A percentile compares a stretch with the other conserved stretches of the same genome.
phyloP scores from a whole-genome alignment of 352 stramenopile genomes.

The Globisporangium okanoganense region DNA sequence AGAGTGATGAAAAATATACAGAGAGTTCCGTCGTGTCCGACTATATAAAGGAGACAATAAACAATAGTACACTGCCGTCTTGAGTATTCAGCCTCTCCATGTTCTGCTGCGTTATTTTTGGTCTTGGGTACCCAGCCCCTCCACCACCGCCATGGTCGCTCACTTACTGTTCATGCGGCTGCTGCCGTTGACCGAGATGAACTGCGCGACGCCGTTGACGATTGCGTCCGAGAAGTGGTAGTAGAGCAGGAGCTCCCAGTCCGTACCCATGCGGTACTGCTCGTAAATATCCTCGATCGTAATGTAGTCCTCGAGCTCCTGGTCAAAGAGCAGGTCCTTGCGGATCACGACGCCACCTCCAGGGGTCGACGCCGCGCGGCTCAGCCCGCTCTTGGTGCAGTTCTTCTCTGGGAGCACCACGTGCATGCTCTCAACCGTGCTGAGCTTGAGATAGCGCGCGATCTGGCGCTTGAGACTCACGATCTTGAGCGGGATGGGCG shows the following conservation, averaged over 20 bases:
- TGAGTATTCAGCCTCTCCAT: neutral
- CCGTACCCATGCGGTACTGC: conserved; percentile 66
- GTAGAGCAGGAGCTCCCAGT: conserved; percentile 65
- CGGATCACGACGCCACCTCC: conserved; percentile 27
- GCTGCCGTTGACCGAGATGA: conserved; percentile 28
- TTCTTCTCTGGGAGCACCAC: conserved; percentile 61
- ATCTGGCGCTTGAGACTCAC: conserved; percentile 73
- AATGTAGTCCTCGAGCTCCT: conserved; percentile 70
- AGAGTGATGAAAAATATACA: neutral
- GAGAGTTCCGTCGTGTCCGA: neutral
- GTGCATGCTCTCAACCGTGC: conserved; percentile 40
- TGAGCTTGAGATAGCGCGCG: conserved; percentile 39
- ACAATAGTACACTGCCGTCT: neutral
- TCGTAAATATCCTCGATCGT: conserved; percentile 79
- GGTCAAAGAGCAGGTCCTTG: conserved; percentile 67
- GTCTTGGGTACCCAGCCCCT: too few species aligned
- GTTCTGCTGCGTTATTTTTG: neutral
- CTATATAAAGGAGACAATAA: neutral
- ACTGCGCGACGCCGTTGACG: conserved; percentile 61
- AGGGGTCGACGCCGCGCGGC: conserved; percentile 15
- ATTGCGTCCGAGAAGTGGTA: conserved; percentile 81
- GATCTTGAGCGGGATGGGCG: conserved; percentile 63
- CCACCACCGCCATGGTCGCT: neutral
- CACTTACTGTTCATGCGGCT: neutral
- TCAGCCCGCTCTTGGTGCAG: conserved; percentile 42